Conservation (phyloP, 495 filamentous ascomycete genomes). For the Elaphomyces granulatus region DNA sequence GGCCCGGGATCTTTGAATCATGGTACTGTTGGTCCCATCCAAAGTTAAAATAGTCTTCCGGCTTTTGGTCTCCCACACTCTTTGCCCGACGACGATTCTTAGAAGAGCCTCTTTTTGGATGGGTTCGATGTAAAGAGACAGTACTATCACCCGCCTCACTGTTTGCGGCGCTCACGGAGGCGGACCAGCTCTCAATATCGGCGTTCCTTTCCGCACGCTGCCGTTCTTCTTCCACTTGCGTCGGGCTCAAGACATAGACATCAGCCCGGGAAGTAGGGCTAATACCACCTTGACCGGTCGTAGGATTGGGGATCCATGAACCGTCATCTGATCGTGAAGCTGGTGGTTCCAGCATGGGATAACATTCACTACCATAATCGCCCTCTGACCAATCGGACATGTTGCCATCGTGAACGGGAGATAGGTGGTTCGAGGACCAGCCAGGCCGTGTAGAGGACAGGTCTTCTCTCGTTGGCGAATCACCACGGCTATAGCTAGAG, state of each 20-base stretch:
- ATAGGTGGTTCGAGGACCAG: slow-evolving; percentile 28
- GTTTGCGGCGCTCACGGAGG: slow-evolving; percentile 25
- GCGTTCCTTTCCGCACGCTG: slow-evolving; percentile 29
- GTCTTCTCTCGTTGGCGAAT: slow-evolving; percentile 28
- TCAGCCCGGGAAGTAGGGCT: slow-evolving; percentile 26
- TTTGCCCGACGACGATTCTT: slow-evolving; percentile 24
- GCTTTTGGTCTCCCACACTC: slow-evolving; percentile 31
- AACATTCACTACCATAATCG: slow-evolving; percentile 14
- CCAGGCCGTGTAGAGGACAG: slow-evolving; percentile 16
- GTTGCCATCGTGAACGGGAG: slow-evolving; percentile 15
- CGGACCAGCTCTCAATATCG: slow-evolving; percentile 33
- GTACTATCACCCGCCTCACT: slow-evolving; percentile 27
- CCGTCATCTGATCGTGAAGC: slow-evolving; percentile 19
- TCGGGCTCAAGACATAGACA: slow-evolving; percentile 30
- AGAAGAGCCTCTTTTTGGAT: slow-evolving; percentile 16
- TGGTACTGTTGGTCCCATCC: slow-evolving; percentile 3
- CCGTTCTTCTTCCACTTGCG: slow-evolving; percentile 27
- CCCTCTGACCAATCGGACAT: slow-evolving; percentile 19
- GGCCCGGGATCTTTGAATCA: slow-evolving; percentile 27
- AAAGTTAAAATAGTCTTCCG: slow-evolving; percentile 31
- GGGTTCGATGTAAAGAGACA: slow-evolving; percentile 8
- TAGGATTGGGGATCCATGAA: slow-evolving; percentile 18
- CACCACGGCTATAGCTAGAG: slow-evolving; percentile 31
- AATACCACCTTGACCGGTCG: slow-evolving; percentile 25
- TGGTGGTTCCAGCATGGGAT: slow-evolving; percentile 8